Base-by-base conservation (phyloP, 2,329 filamentous ascomycete genomes). In the Hypoxylon sp. region DNA sequence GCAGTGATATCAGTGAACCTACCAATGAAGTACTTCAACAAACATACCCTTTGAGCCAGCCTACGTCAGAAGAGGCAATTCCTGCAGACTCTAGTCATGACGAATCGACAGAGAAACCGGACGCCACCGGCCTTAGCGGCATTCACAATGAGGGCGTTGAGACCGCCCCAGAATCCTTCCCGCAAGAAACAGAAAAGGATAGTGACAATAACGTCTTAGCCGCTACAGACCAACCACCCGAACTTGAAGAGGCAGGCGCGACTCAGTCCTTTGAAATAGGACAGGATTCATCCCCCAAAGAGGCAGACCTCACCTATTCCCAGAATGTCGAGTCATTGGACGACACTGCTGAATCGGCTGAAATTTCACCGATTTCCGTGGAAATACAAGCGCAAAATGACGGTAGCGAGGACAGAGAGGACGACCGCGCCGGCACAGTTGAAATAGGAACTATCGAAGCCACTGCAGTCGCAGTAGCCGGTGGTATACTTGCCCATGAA, bases 391-490 rank as follows among this genome's bases (percentile, higher is more conserved):
- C 34, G 14, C 14, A 38, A 19, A 19, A 30, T 11, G 21, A 41
- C 45, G n/a, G 2, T 25, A n/a, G 28, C 28, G 48, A 53, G 9
- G 21, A 10, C 28, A 30, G 28, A 38, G 46, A 53, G 11, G 49
- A 50, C 11, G 48, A 43, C 5, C 30, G 52, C 23, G 19, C 25
- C 21, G 58, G 7, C 13, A 43, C n/a, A 11, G 50, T 63, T 21
- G 46, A 52, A 53, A 48, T 43, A 17, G 69, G 32, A 36, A 50
- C 67, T 46, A 51, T 45, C 36, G 63, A 30, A 3, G 52, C 62
- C n/a, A 55, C 65, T 32, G 52, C 60, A 34, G 28, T 67, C 55
- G 49, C 63, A 21, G 50, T 53, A 9, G 61, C 61, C 19, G 50
- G 60, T 30, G 32, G 30, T 14, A 28, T 56, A 13, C 52, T 63